Percentiles rank a stretch among this genome's conserved stretches.
These are phyloP conservation scores for Trichoderma sp. DNA, from an alignment of 2,329 filamentous ascomycete species.

Conservation along the genomic window DNA sequence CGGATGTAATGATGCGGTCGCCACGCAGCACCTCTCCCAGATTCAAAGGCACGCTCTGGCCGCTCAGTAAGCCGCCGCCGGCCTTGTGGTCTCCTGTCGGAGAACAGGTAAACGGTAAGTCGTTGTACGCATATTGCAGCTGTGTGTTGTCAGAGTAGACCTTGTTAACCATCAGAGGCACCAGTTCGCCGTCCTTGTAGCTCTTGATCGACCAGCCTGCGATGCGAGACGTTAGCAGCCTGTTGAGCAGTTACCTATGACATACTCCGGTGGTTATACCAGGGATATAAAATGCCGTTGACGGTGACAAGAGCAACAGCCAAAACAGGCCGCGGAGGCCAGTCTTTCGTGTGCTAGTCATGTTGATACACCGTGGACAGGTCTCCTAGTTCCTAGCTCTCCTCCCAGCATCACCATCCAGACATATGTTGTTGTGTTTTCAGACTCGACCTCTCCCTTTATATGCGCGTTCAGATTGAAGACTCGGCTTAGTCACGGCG, in stretches of 20 bases:
- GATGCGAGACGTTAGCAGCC: slow-evolving; percentile 13
- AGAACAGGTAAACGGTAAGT: slow-evolving; percentile 83
- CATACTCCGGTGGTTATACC: slow-evolving; percentile 50
- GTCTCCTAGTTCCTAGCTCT: background rate
- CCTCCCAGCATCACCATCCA: background rate
- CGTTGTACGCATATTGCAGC: slow-evolving; percentile 87
- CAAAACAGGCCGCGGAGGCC: slow-evolving; percentile 41
- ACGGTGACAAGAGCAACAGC: slow-evolving; percentile 37
- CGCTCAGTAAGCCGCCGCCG: slow-evolving; percentile 68
- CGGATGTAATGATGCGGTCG: slow-evolving; percentile 79
- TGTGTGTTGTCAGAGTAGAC: slow-evolving; percentile 86
- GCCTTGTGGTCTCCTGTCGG: slow-evolving; percentile 65
- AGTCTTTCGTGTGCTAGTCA: slow-evolving; percentile 29
- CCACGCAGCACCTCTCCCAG: slow-evolving; percentile 84
- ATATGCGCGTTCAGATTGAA: background rate
- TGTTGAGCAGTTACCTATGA: slow-evolving; percentile 6
- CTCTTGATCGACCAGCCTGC: slow-evolving; percentile 77
- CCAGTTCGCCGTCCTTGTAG: slow-evolving; percentile 71
- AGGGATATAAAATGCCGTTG: slow-evolving; percentile 78
- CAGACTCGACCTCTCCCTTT: background rate
- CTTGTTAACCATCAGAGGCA: slow-evolving; percentile 88
- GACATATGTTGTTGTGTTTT: background rate
- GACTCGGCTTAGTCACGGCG: background rate
- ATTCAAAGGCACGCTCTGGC: slow-evolving; percentile 76
- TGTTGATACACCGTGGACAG: slow-evolving; percentile 8